Percentiles rank a stretch among this genome's conserved stretches.
phyloP scores from a whole-genome alignment of 176 grass and related monocot species.

The Ensete glaucum region DNA sequence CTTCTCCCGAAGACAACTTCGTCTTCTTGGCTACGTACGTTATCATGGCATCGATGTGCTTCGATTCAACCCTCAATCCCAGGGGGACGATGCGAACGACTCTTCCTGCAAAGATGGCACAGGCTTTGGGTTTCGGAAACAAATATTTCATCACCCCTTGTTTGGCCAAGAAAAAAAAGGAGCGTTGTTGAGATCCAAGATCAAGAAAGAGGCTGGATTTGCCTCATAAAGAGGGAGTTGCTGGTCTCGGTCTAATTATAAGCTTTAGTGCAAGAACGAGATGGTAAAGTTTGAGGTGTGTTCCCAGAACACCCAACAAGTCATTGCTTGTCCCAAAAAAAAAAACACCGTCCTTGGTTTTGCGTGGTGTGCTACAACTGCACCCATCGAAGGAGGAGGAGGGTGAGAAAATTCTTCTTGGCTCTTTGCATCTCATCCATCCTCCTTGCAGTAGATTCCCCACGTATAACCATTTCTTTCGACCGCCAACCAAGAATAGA shows the following conservation, averaged over 20 bases:
- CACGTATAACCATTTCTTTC: background rate
- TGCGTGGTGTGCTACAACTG: background rate
- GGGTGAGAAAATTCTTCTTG: background rate
- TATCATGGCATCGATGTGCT: background rate
- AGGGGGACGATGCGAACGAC: background rate
- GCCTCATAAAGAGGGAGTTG: background rate
- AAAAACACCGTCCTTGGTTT: background rate
- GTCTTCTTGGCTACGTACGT: no score
- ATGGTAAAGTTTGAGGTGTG: no score
- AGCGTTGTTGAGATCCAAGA: background rate
- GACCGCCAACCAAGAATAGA: background rate
- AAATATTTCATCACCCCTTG: background rate
- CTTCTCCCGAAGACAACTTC: background rate
- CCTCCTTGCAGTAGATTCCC: no score
- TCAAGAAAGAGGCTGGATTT: background rate
- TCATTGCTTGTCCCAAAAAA: background rate
- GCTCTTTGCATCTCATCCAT: background rate
- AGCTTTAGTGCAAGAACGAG: no score
- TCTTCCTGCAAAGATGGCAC: no score
- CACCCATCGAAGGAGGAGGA: background rate
- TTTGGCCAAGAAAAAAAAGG: no score
- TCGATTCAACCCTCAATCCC: background rate
- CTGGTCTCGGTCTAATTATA: background rate
- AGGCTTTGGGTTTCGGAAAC: background rate
- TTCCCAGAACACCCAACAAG: background rate